Percentiles rank a stretch among this genome's conserved stretches.
These are phyloP conservation scores for Paramecium pentaurelia DNA, from an alignment of 73 alveolate genomes.

Conservation along the genomic window DNA sequence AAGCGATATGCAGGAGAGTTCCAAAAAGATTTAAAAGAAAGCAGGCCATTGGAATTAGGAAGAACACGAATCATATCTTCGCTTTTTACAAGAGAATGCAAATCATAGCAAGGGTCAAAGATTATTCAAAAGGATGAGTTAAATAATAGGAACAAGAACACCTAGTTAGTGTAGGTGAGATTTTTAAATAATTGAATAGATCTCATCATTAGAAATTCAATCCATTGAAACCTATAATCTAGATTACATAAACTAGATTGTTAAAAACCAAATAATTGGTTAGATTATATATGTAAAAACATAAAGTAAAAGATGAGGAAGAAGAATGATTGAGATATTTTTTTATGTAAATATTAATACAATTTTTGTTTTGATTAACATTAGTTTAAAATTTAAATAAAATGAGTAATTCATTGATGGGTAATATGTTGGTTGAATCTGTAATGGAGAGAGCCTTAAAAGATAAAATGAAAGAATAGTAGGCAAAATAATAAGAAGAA, in stretches of 20 bases:
- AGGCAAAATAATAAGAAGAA: conserved; percentile 31
- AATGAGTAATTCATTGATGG: conserved; percentile 60
- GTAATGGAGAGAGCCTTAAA: conserved; percentile 81
- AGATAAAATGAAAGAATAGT: conserved; percentile 58
- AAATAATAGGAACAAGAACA: conserved; percentile 23
- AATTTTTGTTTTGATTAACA: neutral
- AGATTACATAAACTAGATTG: neutral
- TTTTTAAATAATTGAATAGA: neutral
- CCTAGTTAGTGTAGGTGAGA: conserved; percentile 40
- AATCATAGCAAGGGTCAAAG: conserved; percentile 6
- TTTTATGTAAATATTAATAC: neutral
- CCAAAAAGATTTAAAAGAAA: conserved; percentile 14
- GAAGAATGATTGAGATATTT: neutral
- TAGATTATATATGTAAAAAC: neutral
- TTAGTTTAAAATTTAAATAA: neutral
- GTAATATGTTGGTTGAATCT: conserved; percentile 62
- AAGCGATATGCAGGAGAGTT: neutral
- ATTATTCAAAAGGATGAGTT: neutral
- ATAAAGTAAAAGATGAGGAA: neutral
- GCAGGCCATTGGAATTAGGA: conserved; percentile 33
- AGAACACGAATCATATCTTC: conserved; percentile 12
- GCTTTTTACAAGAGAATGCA: neutral
- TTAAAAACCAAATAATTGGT: neutral
- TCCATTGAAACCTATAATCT: neutral
- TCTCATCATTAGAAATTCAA: conserved; percentile 30